Evolutionary conservation across 225 moss, liverwort and hornwort genomes (phyloP), one percentile per base, ranked within the genome.

Genomic region (Sphagnum tenellum): DNA sequence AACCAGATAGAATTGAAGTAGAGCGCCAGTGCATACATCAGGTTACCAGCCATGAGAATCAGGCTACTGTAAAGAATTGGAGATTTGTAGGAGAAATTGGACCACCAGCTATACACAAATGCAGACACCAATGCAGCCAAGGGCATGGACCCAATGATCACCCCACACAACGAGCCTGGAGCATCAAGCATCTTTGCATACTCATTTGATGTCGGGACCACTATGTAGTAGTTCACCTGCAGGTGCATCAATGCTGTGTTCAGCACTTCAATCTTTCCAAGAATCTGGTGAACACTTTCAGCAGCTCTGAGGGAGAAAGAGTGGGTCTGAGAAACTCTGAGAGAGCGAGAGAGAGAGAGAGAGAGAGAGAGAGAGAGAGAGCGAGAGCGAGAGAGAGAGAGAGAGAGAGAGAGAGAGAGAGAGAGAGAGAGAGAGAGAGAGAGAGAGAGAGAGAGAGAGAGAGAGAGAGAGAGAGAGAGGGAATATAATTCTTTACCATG

Each of bases 111-210:
- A 65, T 86, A 86, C 44, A 86, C 77, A 60, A 86, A 77, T 9
- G 86, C 74, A 64, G 86, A 86, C 1, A 76, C 44, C 61, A 86
- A 75, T 66, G 86, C 86, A 10, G 86, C 75, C 48, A 86, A 74
- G 8, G 86, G 86, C 86, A 86, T 86, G 55, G 86, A 86, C 10
- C 86, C 86, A 46, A 86, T 86, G 55, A 86, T 86, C 10, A 86
- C 82, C 46, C 86, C 86, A 73, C 86, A 86, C 71, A 86, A 65
- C 29, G 86, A 82, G 51, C 82, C 75, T 47, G 86, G 86, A 46
- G 82, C 86, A 48, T 80, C 64, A 48, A 86, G 67, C 64, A 72
- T 53, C 70, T 77, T 66, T 0, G 86, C 86, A 65, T 86, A 86
- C 67, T 82, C 79, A 54, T 86, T 82, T 12, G 86, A 86, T 58